Percentiles rank a stretch among this genome's conserved stretches.
Conservation (phyloP, 1,139 yeast species). For the Yamadazyma buinensis region DNA sequence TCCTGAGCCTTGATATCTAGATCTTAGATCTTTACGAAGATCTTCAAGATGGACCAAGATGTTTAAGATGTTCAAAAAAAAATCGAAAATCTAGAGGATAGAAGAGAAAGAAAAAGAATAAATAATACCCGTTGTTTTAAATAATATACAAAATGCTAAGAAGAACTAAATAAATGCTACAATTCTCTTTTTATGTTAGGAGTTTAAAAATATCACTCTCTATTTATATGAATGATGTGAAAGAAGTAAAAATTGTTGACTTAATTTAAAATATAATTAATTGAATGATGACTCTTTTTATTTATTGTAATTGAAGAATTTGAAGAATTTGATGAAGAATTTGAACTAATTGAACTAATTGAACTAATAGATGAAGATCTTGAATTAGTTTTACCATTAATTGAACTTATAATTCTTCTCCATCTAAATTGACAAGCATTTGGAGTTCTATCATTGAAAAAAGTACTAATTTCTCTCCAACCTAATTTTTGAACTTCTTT, state of each 20-base stretch:
- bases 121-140: too few species aligned
- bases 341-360: neutral
- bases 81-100: too few species aligned
- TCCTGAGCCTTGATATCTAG: too few species aligned
- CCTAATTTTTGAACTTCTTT: constrained; percentile 42
- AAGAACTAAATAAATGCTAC: too few species aligned
- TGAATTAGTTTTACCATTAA: constrained; percentile 12
- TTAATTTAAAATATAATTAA: constrained; percentile 22
- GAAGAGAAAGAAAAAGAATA: too few species aligned
- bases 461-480: constrained; percentile 44
- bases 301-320: constrained; percentile 8
- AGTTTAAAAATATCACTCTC: too few species aligned
- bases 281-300: constrained; percentile 28
- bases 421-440: constrained; percentile 48
- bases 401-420: constrained; percentile 33
- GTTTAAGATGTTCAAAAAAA: too few species aligned
- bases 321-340: constrained; percentile 2
- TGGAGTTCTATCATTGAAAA: constrained; percentile 42
- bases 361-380: constrained; percentile 12
- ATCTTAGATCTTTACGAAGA: too few species aligned
- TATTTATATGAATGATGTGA: neutral
- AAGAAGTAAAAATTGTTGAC: neutral
- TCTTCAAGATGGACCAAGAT: too few species aligned
- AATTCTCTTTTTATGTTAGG: too few species aligned
- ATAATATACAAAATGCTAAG: too few species aligned